A percentile compares a stretch with the other conserved stretches of the same genome.
Conservation (phyloP, 805 yeast species). For the Candida vartiovaarae region DNA sequence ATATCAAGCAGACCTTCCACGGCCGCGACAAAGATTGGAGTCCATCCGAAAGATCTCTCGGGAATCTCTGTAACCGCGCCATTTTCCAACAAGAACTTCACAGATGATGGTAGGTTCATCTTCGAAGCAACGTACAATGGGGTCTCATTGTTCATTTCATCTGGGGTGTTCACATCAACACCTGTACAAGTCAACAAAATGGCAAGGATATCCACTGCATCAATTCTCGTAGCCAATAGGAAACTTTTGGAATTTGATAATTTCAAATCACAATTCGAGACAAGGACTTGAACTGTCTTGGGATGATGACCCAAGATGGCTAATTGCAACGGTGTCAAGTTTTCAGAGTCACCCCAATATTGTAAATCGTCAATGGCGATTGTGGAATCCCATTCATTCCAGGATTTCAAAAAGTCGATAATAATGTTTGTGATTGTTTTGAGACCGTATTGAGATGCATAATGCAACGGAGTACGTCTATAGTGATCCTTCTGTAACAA, state of each 20-base stretch:
- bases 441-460: constrained; percentile 82
- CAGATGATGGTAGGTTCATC: constrained; percentile 46
- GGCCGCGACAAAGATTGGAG: constrained; percentile 86
- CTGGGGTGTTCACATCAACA: constrained; percentile 57
- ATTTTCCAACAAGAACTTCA: constrained; percentile 43
- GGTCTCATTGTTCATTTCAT: constrained; percentile 61
- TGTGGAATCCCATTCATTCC: constrained; percentile 49
- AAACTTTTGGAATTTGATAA: constrained; percentile 51
- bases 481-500: constrained; percentile 68
- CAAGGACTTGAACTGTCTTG: constrained; percentile 54
- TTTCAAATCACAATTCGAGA: constrained; percentile 35
- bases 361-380: constrained; percentile 48
- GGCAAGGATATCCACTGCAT: constrained; percentile 49
- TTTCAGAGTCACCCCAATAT: constrained; percentile 68
- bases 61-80: constrained; percentile 72
- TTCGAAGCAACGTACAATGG: constrained; percentile 78
- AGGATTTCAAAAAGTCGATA: constrained; percentile 45
- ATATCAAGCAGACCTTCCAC: constrained; percentile 68
- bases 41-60: constrained; percentile 85
- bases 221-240: constrained; percentile 52
- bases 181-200: constrained; percentile 49
- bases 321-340: constrained; percentile 73
- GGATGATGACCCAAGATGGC: constrained; percentile 83
- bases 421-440: constrained; percentile 53
- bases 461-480: constrained; percentile 81